A percentile compares a stretch with the other conserved stretches of the same genome.
These are phyloP conservation scores for Exophiala xenobiotica DNA, from an alignment of 2,329 filamentous ascomycete genomes.

Conservation along the genomic window DNA sequence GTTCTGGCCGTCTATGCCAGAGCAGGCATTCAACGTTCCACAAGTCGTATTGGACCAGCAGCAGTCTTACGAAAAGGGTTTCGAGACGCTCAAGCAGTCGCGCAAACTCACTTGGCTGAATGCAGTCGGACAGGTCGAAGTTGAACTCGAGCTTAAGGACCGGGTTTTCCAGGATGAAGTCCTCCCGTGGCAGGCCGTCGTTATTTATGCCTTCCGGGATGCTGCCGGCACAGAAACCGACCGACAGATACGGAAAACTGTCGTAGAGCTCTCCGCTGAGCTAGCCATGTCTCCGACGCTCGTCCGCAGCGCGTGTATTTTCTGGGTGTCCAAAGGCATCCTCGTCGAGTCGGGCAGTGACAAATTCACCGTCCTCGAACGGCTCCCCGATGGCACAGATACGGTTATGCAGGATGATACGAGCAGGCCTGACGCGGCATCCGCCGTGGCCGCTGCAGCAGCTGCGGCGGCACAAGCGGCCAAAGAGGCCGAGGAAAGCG, in stretches of 20 bases:
- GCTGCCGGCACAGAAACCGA: conserved; percentile 37
- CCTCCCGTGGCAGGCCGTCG: conserved; percentile 79
- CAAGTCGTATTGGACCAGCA: conserved; percentile 57
- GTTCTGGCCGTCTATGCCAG: conserved; percentile 83
- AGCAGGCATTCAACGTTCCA: conserved; percentile 49
- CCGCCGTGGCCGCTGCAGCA: conserved; percentile 26
- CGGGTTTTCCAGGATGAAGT: conserved; percentile 68
- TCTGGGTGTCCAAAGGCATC: conserved; percentile 62
- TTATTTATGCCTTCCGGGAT: conserved; percentile 78
- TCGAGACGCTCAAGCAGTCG: conserved; percentile 75
- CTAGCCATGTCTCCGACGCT: conserved; percentile 58
- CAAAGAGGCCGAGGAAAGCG: conserved; percentile 51
- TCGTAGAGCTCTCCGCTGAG: conserved; percentile 46
- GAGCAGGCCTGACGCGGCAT: conserved; percentile 11
- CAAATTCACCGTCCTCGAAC: conserved; percentile 58
- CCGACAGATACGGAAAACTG: conserved; percentile 40
- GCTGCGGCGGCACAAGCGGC: conserved; percentile 44
- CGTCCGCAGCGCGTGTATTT: conserved; percentile 59
- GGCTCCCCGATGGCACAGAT: conserved; percentile 40
- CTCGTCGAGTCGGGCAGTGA: conserved; percentile 46
- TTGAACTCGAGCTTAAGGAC: conserved; percentile 81
- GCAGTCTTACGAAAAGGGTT: conserved; percentile 69
- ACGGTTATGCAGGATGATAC: conserved; percentile 24
- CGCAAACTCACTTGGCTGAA: conserved; percentile 88
- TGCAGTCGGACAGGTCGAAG: conserved; percentile 72